Conservation (phyloP, 805 yeast species). For the Deakozyma indianensis region DNA sequence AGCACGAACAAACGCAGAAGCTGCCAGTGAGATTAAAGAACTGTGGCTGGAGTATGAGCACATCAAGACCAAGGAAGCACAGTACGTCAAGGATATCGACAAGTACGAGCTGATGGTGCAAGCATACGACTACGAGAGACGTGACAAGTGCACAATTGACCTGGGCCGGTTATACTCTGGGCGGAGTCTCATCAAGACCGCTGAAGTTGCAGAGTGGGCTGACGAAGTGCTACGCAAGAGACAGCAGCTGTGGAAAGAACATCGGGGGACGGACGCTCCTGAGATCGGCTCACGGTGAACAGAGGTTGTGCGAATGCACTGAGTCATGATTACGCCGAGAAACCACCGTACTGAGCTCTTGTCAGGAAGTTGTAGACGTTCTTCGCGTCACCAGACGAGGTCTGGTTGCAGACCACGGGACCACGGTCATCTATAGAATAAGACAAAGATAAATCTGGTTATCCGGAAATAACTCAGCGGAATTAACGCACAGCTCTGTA, state of each 20-base stretch:
- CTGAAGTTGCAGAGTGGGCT: slow-evolving; percentile 56
- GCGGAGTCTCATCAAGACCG: slow-evolving; percentile 40
- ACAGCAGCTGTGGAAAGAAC: background rate
- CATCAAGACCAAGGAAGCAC: slow-evolving; percentile 67
- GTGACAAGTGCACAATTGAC: slow-evolving; percentile 19
- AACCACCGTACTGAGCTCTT: too few relatives aligned
- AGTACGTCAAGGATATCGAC: slow-evolving; percentile 86
- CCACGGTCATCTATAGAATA: too few relatives aligned
- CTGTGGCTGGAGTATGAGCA: slow-evolving; percentile 86
- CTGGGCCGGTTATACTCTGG: background rate
- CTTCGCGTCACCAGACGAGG: too few relatives aligned
- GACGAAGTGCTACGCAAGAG: slow-evolving; percentile 22
- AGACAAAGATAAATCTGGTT: too few relatives aligned
- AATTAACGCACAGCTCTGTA: too few relatives aligned
- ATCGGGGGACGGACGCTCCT: background rate
- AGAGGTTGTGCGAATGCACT: too few relatives aligned
- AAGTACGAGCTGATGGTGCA: slow-evolving; percentile 64
- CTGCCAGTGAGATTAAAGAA: slow-evolving; percentile 50
- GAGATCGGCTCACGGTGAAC: too few relatives aligned
- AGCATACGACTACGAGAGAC: slow-evolving; percentile 52
- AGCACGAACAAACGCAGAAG: slow-evolving; percentile 43
- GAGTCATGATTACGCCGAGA: too few relatives aligned
- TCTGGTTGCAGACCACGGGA: too few relatives aligned
- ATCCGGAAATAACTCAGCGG: too few relatives aligned
- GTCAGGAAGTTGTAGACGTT: too few relatives aligned